Base-by-base conservation (phyloP, 2,329 filamentous ascomycete species). In the Calycina herbarum region DNA sequence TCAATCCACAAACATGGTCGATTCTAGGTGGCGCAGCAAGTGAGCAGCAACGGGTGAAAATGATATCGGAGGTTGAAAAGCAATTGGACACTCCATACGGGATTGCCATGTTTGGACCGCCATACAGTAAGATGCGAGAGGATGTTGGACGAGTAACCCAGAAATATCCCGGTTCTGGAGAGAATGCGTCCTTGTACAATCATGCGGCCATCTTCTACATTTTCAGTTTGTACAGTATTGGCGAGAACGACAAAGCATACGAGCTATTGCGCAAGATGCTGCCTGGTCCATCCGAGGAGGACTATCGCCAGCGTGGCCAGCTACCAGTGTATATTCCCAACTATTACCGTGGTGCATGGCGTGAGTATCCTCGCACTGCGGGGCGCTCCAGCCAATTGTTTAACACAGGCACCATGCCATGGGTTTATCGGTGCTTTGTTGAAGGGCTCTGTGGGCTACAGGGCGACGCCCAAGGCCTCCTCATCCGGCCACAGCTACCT, bases 141-240 rank as follows among this genome's bases (percentile, higher is more conserved):
- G 83, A 86, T 65, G 78, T 86, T 27, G 84, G 84, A 10, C 83
- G 84, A 57, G 84, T 86, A 15, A 86, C 84, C 66, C 83, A 86
- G 72, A 86, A 86, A 73, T 84, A 82, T 65, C 81, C 83, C 2
- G 84, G 84, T 2, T 83, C 83, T 57, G 84, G 81, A n/a, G 84
- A 86, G 74, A 86, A 86, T 72, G 84, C 79, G 0, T 81, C 82
- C 29, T 82, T 86, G 20, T 86, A 86, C 74, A 86, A 86, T 76
- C 84, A 86, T 72, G 83, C 84, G 0, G 80, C 78, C 38, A 79
- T 81, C 11, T 86, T 86, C 71, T 86, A 85, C 73, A 78, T 83
- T 59, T 81, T 84, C 77, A 80, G 80, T 11, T 73, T 86, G 29
- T 86, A 86, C 75, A 77, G 76, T 29, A 79, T 85, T 67, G 79